Evolutionary conservation across 805 yeast genomes (phyloP).

Genomic region (Pichia nakasei): DNA sequence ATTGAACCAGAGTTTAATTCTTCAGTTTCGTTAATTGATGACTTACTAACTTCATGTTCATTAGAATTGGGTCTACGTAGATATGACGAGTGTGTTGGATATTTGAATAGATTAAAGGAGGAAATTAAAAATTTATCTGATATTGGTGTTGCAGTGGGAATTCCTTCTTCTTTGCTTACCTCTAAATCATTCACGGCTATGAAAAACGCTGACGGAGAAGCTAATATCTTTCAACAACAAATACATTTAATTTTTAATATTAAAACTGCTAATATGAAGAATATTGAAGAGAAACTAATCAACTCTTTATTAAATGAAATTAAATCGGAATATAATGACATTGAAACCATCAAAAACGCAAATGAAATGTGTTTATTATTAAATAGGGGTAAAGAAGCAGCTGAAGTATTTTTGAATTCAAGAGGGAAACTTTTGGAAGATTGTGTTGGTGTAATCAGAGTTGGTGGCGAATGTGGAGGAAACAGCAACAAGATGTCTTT

Average conservation of each 20-base stretch:
- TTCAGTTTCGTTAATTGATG: conserved; percentile 32
- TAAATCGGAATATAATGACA: conserved; percentile 14
- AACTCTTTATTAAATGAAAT: conserved; percentile 17
- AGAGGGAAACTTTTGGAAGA: conserved; percentile 38
- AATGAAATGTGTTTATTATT: conserved; percentile 29
- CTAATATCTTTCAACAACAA: conserved; percentile 9
- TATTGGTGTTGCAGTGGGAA: conserved; percentile 7
- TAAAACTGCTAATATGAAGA: conserved; percentile 19
- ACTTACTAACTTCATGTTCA: conserved; percentile 41
- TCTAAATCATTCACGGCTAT: conserved; percentile 15
- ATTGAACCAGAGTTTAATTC: conserved; percentile 11
- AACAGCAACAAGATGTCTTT: conserved; percentile 7
- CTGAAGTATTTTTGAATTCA: conserved; percentile 38
- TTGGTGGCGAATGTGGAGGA: conserved; percentile 48
- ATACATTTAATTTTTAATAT: conserved; percentile 10
- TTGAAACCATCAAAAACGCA: conserved; percentile 12
- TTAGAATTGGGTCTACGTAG: conserved; percentile 40
- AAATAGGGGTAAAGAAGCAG: conserved; percentile 39
- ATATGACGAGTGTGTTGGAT: conserved; percentile 34
- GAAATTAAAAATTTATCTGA: conserved; percentile 11
- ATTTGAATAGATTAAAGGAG: conserved; percentile 18
- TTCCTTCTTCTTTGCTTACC: conserved; percentile 6
- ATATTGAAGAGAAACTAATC: conserved; percentile 15
- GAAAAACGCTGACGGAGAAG: conserved; percentile 9
- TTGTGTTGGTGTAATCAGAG: conserved; percentile 41